Evolutionary conservation across 73 alveolate species (phyloP).

Genomic region (Tetrahymena malaccensis): DNA sequence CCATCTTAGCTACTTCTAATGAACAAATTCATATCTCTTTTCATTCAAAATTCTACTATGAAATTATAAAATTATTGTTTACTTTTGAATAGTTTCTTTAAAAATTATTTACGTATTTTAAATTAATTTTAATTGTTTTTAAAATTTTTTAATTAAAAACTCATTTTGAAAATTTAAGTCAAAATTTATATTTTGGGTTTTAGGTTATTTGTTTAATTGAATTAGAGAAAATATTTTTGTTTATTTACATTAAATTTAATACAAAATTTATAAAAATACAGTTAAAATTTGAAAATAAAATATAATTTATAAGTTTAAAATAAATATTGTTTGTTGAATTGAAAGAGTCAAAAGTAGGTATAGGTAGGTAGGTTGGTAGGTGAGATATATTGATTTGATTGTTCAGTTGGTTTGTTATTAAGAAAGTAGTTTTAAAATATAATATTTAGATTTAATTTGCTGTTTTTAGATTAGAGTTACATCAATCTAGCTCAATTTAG

Average conservation of each 20-base stretch:
- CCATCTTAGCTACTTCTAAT: background rate
- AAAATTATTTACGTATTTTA: too few relatives aligned
- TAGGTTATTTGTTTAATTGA: too few relatives aligned
- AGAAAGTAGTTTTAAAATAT: background rate
- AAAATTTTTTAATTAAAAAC: too few relatives aligned
- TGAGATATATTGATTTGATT: background rate
- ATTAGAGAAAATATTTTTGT: too few relatives aligned
- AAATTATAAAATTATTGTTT: too few relatives aligned
- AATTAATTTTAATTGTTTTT: too few relatives aligned
- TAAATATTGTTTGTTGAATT: too few relatives aligned
- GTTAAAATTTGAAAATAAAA: background rate
- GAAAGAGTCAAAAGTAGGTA: background rate
- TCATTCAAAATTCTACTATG: background rate
- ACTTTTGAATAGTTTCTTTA: background rate
- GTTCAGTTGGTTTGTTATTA: background rate
- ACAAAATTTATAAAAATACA: background rate
- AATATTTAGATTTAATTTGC: background rate
- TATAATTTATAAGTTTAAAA: too few relatives aligned
- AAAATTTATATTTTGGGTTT: too few relatives aligned
- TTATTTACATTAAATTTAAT: too few relatives aligned
- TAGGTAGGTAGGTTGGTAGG: background rate
- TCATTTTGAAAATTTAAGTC: background rate
- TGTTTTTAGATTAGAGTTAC: too few relatives aligned
- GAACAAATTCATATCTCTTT: background rate
- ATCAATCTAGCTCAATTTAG: background rate